A percentile compares a stretch with the other conserved stretches of the same genome.
phyloP scores from a whole-genome alignment of 1,139 yeast species.

The Suhomyces chickasaworum region DNA sequence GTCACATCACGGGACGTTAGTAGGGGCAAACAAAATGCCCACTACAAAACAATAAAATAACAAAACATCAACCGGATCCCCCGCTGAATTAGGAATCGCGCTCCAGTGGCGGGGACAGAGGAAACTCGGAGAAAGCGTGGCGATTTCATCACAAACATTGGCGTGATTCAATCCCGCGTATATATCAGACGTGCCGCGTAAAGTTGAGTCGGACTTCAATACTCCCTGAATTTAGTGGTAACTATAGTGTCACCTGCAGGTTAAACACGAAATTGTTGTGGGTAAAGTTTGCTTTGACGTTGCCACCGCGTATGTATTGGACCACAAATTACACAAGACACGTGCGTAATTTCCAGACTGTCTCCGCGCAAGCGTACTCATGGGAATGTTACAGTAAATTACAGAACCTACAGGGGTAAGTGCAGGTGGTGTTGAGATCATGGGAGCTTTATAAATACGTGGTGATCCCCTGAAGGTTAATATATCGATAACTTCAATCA shows the following conservation, averaged over 20 bases:
- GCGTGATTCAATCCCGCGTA: not conserved
- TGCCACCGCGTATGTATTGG: slow-evolving; percentile 6
- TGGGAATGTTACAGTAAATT: slow-evolving; percentile 11
- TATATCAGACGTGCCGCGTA: not conserved
- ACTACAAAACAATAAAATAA: not conserved
- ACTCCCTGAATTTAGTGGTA: not conserved
- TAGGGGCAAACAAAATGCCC: not conserved
- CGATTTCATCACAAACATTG: not conserved
- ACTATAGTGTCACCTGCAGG: not conserved
- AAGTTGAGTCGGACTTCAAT: not conserved
- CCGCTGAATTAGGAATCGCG: not conserved
- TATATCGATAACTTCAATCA: slow-evolving; percentile 12
- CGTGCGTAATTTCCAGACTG: slow-evolving; percentile 7
- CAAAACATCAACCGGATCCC: not conserved
- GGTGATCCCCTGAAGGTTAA: slow-evolving; percentile 6
- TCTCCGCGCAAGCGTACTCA: slow-evolving; percentile 10
- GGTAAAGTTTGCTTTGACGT: not conserved
- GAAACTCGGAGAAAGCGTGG: not conserved
- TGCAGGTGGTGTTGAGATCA: slow-evolving; percentile 3
- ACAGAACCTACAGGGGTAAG: slow-evolving; percentile 1
- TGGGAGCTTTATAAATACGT: slow-evolving; percentile 8
- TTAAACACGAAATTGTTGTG: not conserved
- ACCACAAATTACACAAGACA: slow-evolving; percentile 10
- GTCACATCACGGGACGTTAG: slow-evolving; percentile 5
- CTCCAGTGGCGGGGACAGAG: not conserved